Conservation (phyloP, 1,139 yeast genomes). For the Debaryomyces coudertii region DNA sequence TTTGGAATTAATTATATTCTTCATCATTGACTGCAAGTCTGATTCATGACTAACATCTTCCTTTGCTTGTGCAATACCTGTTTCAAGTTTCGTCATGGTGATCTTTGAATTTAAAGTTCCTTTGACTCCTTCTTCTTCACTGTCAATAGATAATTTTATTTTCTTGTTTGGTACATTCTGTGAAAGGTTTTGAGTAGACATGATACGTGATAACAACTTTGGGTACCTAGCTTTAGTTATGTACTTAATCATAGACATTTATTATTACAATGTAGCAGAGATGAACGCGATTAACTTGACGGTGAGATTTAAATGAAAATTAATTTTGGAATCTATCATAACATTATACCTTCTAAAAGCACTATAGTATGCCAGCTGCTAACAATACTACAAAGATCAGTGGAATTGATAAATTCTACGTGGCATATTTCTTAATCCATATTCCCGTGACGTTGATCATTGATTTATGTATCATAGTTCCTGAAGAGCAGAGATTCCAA, state of each 20-base stretch:
- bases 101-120: neutral
- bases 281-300: neutral
- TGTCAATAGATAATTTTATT: slow-evolving; percentile 3
- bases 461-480: slow-evolving; percentile 74
- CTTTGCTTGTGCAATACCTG: neutral
- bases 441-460: slow-evolving; percentile 74
- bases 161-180: slow-evolving; percentile 6
- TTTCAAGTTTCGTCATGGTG: neutral
- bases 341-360: neutral
- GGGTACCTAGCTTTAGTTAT: neutral
- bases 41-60: neutral
- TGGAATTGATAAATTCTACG: slow-evolving; percentile 52
- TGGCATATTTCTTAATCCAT: slow-evolving; percentile 55
- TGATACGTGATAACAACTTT: slow-evolving; percentile 1
- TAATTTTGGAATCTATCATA: neutral
- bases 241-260: slow-evolving; percentile 2
- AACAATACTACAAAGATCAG: neutral
- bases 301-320: slow-evolving; percentile 1
- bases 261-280: neutral
- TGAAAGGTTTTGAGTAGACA: slow-evolving; percentile 2
- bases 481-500: slow-evolving; percentile 47
- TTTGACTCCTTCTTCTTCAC: neutral
- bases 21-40: slow-evolving; percentile 10
- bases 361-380: neutral
- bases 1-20: slow-evolving; percentile 11